Base-by-base conservation (phyloP, 495 filamentous ascomycete genomes). In the Jackrogersella multiformis region DNA sequence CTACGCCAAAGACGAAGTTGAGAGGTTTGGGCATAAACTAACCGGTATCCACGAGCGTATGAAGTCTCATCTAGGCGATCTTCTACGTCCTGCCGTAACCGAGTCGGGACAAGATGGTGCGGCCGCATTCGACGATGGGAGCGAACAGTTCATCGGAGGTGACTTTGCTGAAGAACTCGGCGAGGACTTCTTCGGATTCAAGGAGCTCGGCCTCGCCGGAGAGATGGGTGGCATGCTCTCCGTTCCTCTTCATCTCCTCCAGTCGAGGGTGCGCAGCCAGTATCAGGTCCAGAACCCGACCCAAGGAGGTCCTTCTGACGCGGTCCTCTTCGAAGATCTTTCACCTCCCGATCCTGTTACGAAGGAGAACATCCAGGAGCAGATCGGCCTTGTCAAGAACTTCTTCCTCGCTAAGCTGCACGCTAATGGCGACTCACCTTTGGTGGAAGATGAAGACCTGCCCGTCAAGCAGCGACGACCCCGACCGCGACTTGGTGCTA, bases 141-240 rank as follows among this genome's bases (percentile, higher is more conserved):
- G 93, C 71, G 95, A 99, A 66, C 94, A 98, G 76, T 99, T 99
- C 70, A 87, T 97, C 52, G 91, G 91, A 35, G 95, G 95, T 51
- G 94, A 98, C 73, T 99, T 97, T 74, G 95, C 95, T 1, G 95
- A 97, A 78, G 95, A 98, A 69, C 89, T 98, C 28, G 94, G 92
- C 61, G 95, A 97, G 78, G 95, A 99, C 79, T 99, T 97, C 85
- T 98, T 99, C 68, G 95, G 95, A 8, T 97, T 99, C 85, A 94
- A 94, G 75, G 94, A 96, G 66, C 84, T 98, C 32, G 95, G 95
- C 15, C 83, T 99, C 26, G 94, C 96, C 71, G 88, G 86, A 59
- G 95, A 99, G 73, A 88, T 97, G 73, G 92, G 93, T 12, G 87
- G 91, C 16, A 89, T 90, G 44, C 84, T 97, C 42, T 94, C 91